Conservation (phyloP, 2,329 filamentous ascomycete species). For the Xylaria sp. region DNA sequence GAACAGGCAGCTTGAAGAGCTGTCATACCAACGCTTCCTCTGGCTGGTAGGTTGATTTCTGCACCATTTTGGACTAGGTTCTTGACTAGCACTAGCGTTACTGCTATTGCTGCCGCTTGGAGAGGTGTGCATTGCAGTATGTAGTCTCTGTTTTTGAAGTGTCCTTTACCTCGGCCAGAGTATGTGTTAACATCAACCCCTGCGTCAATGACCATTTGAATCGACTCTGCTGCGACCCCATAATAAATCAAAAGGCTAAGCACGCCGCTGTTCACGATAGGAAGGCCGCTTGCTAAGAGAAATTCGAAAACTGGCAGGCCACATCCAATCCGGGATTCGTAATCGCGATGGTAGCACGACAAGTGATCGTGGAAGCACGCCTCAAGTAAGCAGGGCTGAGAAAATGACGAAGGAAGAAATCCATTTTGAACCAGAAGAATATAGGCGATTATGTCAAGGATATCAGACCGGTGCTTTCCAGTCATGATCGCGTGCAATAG, state of each 20-base stretch:
- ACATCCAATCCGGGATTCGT: neutral
- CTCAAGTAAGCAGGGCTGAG: slow-evolving; percentile 1
- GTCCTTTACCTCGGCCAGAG: neutral
- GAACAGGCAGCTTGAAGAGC: slow-evolving; percentile 7
- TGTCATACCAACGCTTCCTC: neutral
- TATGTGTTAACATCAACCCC: neutral
- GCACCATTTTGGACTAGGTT: neutral
- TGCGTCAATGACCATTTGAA: neutral
- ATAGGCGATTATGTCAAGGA: neutral
- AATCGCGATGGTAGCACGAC: neutral
- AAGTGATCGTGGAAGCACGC: neutral
- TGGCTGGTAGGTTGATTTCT: neutral
- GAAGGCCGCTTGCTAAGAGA: neutral
- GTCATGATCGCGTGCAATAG: neutral
- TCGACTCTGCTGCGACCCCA: neutral
- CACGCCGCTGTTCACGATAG: neutral
- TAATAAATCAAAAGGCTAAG: neutral
- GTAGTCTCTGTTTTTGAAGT: neutral
- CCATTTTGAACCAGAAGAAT: neutral
- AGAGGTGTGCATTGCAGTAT: neutral
- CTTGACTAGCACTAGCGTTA: neutral
- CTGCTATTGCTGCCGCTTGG: neutral
- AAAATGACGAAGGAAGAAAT: neutral
- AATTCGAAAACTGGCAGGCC: neutral
- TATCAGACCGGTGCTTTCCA: neutral